These are phyloP conservation scores for Ambrosiella xylebori DNA, from an alignment of 2,329 filamentous ascomycete genomes.

Conservation along the genomic window DNA sequence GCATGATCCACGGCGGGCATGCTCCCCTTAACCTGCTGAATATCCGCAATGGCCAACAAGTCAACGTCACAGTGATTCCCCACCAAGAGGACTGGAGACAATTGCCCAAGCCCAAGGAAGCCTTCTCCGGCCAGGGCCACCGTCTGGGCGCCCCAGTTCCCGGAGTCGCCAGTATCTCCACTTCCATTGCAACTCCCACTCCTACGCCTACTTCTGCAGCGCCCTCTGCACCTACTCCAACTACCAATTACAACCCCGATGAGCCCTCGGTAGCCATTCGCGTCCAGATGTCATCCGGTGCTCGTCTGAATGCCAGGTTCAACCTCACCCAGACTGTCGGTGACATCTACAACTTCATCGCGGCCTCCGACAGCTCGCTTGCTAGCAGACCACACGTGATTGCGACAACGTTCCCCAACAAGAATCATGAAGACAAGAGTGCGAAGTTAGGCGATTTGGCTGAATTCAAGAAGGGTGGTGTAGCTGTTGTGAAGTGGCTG, in stretches of 20 bases:
- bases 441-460: conserved; percentile 40
- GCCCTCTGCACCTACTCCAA: conserved; percentile 15
- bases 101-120: conserved; percentile 59
- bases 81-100: conserved; percentile 57
- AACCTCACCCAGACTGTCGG: conserved; percentile 64
- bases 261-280: conserved; percentile 54
- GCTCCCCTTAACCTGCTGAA: conserved; percentile 66
- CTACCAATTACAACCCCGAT: conserved; percentile 39
- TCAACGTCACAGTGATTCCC: conserved; percentile 64
- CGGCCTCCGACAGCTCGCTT: conserved; percentile 38
- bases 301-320: conserved; percentile 61
- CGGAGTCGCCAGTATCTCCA: conserved; percentile 24
- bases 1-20: conserved; percentile 60
- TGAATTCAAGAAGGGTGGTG: conserved; percentile 50
- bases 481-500: conserved; percentile 44
- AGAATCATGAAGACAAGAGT: conserved; percentile 55
- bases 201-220: conserved; percentile 21
- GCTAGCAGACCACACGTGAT: conserved; percentile 48
- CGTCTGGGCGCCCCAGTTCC: conserved; percentile 64
- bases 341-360: conserved; percentile 61
- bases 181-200: conserved; percentile 7
- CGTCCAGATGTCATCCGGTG: conserved; percentile 63
- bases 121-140: conserved; percentile 55
- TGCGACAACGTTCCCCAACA: conserved; percentile 69
- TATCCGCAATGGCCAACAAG: conserved; percentile 54